Conservation (phyloP, 139 green algal species). For the Picochlorum sp. region DNA sequence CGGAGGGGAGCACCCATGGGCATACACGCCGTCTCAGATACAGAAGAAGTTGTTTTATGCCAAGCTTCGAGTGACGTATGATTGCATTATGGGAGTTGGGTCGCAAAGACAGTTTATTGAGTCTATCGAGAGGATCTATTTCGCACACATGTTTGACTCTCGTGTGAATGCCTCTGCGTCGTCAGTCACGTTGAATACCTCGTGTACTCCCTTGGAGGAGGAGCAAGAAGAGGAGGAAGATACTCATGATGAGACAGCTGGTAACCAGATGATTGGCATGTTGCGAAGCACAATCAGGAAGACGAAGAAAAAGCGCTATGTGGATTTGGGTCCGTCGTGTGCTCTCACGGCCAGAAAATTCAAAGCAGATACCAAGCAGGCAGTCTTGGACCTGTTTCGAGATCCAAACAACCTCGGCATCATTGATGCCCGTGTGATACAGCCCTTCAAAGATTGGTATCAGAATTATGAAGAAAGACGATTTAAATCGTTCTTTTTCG, state of each 20-base stretch:
- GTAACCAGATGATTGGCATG: no score
- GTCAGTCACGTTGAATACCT: no score
- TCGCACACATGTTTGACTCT: no score
- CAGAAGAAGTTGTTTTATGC: neutral
- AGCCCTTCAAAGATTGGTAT: neutral
- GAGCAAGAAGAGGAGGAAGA: no score
- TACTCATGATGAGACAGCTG: no score
- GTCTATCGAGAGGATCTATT: no score
- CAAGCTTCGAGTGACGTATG: neutral
- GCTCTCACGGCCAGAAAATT: neutral
- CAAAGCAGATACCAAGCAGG: neutral
- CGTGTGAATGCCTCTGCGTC: no score
- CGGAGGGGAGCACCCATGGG: conserved; percentile 7
- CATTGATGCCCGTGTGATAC: neutral
- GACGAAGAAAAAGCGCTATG: neutral
- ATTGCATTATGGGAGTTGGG: neutral
- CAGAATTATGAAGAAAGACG: no score
- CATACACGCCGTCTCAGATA: neutral
- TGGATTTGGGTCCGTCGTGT: neutral
- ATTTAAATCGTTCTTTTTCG: no score
- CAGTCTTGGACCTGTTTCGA: neutral
- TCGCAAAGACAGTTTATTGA: no score
- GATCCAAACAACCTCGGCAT: neutral
- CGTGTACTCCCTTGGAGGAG: no score
- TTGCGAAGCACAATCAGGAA: no score